These are phyloP conservation scores for Noccaea bulbosa DNA, from an alignment of 345 rosid genomes.

Conservation along the genomic window DNA sequence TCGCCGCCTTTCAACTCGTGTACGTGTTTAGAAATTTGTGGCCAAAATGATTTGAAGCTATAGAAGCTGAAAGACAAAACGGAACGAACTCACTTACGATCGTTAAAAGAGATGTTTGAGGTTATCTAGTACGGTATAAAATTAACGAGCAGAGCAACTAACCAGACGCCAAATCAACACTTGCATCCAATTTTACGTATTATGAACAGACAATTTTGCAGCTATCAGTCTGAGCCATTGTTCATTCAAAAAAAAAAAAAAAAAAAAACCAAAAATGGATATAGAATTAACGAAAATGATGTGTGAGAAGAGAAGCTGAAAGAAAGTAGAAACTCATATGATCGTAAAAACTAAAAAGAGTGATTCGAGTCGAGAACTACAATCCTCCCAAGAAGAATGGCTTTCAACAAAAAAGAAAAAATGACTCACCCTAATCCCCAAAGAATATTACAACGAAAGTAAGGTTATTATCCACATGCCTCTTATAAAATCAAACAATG, in stretches of 20 bases:
- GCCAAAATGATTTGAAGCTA: too few relatives aligned
- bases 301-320: neutral
- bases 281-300: neutral
- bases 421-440: neutral
- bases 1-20: neutral
- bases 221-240: too few relatives aligned
- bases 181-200: too few relatives aligned
- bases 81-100: too few relatives aligned
- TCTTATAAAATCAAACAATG: constrained; percentile 2
- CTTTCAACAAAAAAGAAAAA: constrained; percentile 18
- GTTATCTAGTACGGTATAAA: too few relatives aligned
- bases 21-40: too few relatives aligned
- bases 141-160: too few relatives aligned
- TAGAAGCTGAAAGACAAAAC: too few relatives aligned
- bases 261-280: neutral
- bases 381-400: constrained; percentile 20
- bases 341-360: constrained; percentile 3
- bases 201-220: too few relatives aligned
- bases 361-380: neutral
- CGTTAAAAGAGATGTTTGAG: too few relatives aligned
- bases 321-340: constrained; percentile 1
- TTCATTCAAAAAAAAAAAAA: too few relatives aligned
- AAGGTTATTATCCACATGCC: constrained; percentile 26
- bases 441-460: constrained; percentile 36
- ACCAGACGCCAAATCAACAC: too few relatives aligned